Evolutionary conservation across 2,329 filamentous ascomycete genomes (phyloP).

Genomic region (Helicocarpus griseus): DNA sequence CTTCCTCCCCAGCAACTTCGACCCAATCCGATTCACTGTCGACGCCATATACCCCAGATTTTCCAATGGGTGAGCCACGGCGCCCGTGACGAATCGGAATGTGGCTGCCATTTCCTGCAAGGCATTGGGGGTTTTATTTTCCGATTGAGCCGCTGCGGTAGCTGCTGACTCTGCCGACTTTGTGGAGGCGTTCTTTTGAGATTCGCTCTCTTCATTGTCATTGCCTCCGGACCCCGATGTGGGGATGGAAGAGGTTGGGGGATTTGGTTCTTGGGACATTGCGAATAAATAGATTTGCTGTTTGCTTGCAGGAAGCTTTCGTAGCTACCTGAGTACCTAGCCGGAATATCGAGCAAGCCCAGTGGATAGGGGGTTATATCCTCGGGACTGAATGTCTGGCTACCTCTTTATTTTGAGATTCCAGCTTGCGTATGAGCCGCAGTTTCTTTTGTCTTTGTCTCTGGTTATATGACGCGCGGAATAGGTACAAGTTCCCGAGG

Average conservation of each 20-base stretch:
- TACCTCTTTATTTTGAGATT: too few species aligned
- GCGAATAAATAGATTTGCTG: background rate
- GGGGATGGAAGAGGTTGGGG: background rate
- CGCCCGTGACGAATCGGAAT: background rate
- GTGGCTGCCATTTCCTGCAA: background rate
- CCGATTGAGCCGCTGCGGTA: background rate
- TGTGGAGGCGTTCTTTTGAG: background rate
- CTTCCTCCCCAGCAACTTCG: constrained; percentile 1
- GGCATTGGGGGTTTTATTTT: background rate
- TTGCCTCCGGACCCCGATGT: background rate
- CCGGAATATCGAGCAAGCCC: too few species aligned
- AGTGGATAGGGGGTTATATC: too few species aligned
- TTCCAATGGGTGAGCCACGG: constrained; percentile 5
- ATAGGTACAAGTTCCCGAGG: too few species aligned
- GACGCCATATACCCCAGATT: constrained; percentile 5
- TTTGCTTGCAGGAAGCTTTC: too few species aligned
- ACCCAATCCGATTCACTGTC: constrained; percentile 2
- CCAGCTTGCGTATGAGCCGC: too few species aligned
- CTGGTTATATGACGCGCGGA: too few species aligned
- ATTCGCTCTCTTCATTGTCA: background rate
- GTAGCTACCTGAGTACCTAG: too few species aligned
- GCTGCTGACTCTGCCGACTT: background rate
- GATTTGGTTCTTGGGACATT: background rate
- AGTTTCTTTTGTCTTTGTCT: too few species aligned
- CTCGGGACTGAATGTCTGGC: too few species aligned